Base-by-base conservation (phyloP, 371 early-diverging fungal species). In the Rhizopus delemar region DNA sequence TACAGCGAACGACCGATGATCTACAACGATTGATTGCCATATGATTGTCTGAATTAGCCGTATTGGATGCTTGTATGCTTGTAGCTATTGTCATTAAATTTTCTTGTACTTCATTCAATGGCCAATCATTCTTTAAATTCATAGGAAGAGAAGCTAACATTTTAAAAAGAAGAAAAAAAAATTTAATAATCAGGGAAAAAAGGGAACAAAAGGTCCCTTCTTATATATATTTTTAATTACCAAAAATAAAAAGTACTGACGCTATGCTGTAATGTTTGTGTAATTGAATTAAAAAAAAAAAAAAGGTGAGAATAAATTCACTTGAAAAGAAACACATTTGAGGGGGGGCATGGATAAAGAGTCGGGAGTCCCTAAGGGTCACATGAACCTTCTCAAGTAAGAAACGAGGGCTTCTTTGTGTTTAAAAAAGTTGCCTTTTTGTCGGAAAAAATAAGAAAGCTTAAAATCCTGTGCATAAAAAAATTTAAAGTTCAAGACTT, bases 1-100 rank as follows among this genome's bases (percentile, higher is more conserved):
- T 41, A 39, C 74, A 74, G 8, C 70, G 68, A 11, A 74, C 63
- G 51, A 32, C 65, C 16, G 65, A 38, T 4, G 60, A 59, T 33
- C 55, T 11, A 46, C 29, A 50, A 28, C 28, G 46, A 5, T 46
- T n/a, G 8, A 32, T 41, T 13, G 43, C 8, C 22, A 22, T 22
- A 22, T 46, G 8, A 9, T 43, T 58, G 41, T 32, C 22, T n/a
- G 36, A 32, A 28, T 13, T 41, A 33, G 34, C 31, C 32, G 41
- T 6, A 46, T 16, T 12, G 8, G 34, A 34, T 15, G 46, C 29
- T 36, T 56, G 43, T 34, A 56, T 43, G 6, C 56, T 35, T n/a
- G 63, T 68, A 33, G 68, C 60, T 28, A 60, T 16, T 53, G 63
- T 68, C 60, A 63, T 63, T 8, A 60, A 35, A 15, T 46, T 63